Percentiles rank a stretch among this genome's conserved stretches.
Conservation (phyloP, 1,284 basidiomycete species). For the Hortiboletus rubellus region DNA sequence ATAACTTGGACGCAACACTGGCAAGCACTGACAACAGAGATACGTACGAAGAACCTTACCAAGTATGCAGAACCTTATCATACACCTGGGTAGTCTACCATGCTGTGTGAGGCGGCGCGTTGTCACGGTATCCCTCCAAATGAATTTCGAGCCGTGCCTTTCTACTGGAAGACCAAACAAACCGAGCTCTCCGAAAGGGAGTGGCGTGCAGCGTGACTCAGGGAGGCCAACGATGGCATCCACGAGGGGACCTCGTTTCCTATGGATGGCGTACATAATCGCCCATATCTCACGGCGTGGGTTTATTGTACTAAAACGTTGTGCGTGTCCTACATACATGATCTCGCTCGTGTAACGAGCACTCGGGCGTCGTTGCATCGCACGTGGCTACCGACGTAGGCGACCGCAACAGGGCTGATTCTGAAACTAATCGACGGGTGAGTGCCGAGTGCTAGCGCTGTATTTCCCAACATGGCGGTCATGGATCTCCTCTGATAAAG, state of each 20-base stretch:
- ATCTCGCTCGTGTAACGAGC: slow-evolving; percentile 1
- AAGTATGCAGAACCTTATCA: too few species aligned
- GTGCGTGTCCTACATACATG: slow-evolving; percentile 7
- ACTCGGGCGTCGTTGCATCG: background rate
- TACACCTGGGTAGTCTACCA: too few species aligned
- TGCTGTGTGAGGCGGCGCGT: too few species aligned
- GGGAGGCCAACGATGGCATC: background rate
- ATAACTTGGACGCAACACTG: too few species aligned
- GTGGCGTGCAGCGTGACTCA: background rate
- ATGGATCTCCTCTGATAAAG: slow-evolving; percentile 25
- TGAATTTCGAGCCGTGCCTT: background rate
- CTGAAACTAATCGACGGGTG: background rate
- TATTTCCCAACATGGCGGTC: slow-evolving; percentile 1
- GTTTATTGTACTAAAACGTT: slow-evolving; percentile 10
- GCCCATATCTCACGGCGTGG: slow-evolving; percentile 26
- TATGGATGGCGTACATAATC: slow-evolving; percentile 23
- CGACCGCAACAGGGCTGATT: background rate
- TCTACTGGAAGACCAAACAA: too few species aligned
- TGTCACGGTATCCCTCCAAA: too few species aligned
- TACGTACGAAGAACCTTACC: too few species aligned
- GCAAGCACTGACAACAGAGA: too few species aligned
- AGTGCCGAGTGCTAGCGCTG: background rate
- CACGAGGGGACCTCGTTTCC: slow-evolving; percentile 35
- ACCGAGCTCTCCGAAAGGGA: background rate
- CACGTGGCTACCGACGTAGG: background rate